Percentiles rank a stretch among this genome's conserved stretches.
Conservation (phyloP, 495 filamentous ascomycete genomes). For the Darksidea phi region DNA sequence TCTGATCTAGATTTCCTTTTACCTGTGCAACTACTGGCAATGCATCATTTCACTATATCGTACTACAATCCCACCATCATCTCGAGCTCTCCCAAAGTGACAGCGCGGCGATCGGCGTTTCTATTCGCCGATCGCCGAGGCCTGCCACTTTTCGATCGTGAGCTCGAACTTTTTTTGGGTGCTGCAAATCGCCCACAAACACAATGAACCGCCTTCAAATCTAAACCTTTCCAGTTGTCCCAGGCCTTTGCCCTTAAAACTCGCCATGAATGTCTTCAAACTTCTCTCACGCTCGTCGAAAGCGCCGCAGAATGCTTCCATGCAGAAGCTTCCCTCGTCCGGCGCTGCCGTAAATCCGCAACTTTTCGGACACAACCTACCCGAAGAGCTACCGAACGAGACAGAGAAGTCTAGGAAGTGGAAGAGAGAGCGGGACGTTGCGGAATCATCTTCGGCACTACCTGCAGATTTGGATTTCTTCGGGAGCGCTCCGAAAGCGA, state of each 20-base stretch:
- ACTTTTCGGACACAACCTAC: slow-evolving; percentile 51
- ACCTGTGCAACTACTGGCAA: slow-evolving; percentile 30
- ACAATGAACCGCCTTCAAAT: neutral
- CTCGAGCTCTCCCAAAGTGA: neutral
- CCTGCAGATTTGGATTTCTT: slow-evolving; percentile 43
- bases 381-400: slow-evolving; percentile 24
- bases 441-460: neutral
- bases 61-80: neutral
- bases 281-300: slow-evolving; percentile 66
- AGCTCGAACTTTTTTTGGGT: slow-evolving; percentile 6
- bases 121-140: slow-evolving; percentile 13
- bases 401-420: slow-evolving; percentile 36
- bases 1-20: slow-evolving; percentile 33
- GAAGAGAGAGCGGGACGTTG: slow-evolving; percentile 37
- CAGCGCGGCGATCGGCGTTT: neutral
- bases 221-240: neutral
- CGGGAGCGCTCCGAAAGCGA: slow-evolving; percentile 1
- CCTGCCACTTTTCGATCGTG: slow-evolving; percentile 10
- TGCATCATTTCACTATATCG: slow-evolving; percentile 13
- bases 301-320: slow-evolving; percentile 37
- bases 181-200: neutral
- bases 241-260: neutral
- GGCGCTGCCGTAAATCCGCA: slow-evolving; percentile 55
- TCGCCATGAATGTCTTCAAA: slow-evolving; percentile 63
- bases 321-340: slow-evolving; percentile 51